These are phyloP conservation scores for Tilletia indica DNA, from an alignment of 1,284 basidiomycete species.

Conservation along the genomic window DNA sequence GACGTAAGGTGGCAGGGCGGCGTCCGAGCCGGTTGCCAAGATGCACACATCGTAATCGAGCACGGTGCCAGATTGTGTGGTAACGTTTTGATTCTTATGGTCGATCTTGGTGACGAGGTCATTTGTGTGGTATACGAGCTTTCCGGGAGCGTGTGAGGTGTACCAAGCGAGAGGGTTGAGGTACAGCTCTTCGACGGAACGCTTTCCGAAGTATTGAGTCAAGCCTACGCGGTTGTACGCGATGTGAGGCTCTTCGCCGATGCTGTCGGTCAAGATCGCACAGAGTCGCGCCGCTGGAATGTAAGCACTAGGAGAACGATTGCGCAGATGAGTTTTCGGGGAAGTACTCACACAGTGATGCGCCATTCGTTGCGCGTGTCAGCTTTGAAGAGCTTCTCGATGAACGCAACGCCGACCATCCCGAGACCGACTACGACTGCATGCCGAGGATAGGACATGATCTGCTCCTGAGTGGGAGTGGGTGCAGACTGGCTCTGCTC, in stretches of 20 bases:
- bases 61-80: slow-evolving; percentile 61
- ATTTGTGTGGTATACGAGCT: slow-evolving; percentile 47
- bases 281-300: neutral
- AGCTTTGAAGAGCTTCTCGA: slow-evolving; percentile 47
- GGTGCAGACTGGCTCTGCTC: neutral
- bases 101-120: slow-evolving; percentile 61
- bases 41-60: slow-evolving; percentile 64
- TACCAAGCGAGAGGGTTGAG: slow-evolving; percentile 68
- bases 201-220: slow-evolving; percentile 68
- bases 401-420: slow-evolving; percentile 68
- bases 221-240: slow-evolving; percentile 66
- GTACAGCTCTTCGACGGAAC: slow-evolving; percentile 68
- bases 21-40: slow-evolving; percentile 70
- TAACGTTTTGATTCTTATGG: slow-evolving; percentile 59
- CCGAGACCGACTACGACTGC: slow-evolving; percentile 67
- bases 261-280: neutral
- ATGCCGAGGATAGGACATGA: slow-evolving; percentile 3
- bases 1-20: slow-evolving; percentile 68
- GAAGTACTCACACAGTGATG: slow-evolving; percentile 30
- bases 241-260: slow-evolving; percentile 67
- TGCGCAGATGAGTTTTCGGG: neutral
- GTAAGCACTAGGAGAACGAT: neutral
- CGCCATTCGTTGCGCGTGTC: slow-evolving; percentile 41
- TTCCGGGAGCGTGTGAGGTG: slow-evolving; percentile 50
- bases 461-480: too few species aligned